These are phyloP conservation scores for Sporothrix euskadiensis DNA, from an alignment of 2,329 filamentous ascomycete genomes.

Conservation along the genomic window DNA sequence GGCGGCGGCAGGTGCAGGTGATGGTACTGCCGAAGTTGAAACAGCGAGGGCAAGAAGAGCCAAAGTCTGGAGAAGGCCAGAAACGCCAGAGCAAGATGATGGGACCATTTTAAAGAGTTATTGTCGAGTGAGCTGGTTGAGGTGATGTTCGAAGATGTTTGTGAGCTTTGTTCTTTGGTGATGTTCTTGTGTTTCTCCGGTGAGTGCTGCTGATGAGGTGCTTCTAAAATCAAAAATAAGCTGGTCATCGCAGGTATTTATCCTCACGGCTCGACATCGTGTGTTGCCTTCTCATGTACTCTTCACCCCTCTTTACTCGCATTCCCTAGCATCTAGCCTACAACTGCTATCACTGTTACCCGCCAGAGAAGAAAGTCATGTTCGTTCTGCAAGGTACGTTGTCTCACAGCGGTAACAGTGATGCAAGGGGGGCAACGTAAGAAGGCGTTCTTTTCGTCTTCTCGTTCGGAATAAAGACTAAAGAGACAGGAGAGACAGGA, in stretches of 20 bases:
- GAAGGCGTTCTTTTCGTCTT: background rate
- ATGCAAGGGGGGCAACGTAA: constrained; percentile 7
- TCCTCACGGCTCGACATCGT: background rate
- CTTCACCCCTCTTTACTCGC: background rate
- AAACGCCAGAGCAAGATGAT: background rate
- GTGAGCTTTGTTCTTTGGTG: background rate
- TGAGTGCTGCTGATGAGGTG: background rate
- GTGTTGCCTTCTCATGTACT: background rate
- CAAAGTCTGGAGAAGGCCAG: background rate
- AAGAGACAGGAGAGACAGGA: background rate
- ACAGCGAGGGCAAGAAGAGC: background rate
- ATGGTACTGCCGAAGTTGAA: background rate
- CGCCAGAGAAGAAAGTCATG: background rate
- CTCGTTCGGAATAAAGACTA: constrained; percentile 11
- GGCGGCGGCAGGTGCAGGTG: background rate
- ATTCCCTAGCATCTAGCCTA: background rate
- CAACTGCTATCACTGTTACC: background rate
- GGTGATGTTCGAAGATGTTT: background rate
- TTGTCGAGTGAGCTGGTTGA: background rate
- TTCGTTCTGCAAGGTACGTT: constrained; percentile 21
- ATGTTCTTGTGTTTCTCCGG: too few species aligned
- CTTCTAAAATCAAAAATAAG: background rate
- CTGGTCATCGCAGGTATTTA: constrained; percentile 8
- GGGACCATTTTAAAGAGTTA: background rate
- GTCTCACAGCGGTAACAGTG: background rate